These are phyloP conservation scores for Talaromyces pinophilus DNA, from an alignment of 2,329 filamentous ascomycete species.

Conservation along the genomic window DNA sequence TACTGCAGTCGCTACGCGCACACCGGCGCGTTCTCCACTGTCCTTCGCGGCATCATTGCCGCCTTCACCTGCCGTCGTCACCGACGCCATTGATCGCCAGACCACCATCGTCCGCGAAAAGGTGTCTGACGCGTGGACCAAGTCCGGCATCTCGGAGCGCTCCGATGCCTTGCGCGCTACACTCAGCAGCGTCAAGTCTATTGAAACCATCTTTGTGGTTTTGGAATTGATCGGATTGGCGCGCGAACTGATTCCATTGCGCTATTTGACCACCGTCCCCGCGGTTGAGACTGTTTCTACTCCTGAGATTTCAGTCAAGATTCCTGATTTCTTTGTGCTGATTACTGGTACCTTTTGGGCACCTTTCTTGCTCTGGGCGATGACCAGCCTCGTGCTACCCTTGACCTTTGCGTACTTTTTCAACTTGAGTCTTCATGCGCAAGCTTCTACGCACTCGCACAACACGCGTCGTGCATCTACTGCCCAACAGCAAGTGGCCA, in stretches of 20 bases:
- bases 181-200: conserved; percentile 67
- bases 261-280: conserved; percentile 72
- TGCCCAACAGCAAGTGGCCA: conserved; percentile 29
- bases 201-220: conserved; percentile 67
- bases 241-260: conserved; percentile 68
- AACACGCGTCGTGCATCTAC: conserved; percentile 31
- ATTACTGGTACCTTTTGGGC: conserved; percentile 81
- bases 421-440: conserved; percentile 69
- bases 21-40: conserved; percentile 45
- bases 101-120: conserved; percentile 41
- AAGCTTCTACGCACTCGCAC: conserved; percentile 27
- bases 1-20: conserved; percentile 46
- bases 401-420: conserved; percentile 80
- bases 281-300: conserved; percentile 59
- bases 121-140: conserved; percentile 38
- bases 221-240: conserved; percentile 73
- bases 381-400: conserved; percentile 72
- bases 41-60: conserved; percentile 68
- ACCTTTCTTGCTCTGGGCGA: conserved; percentile 72
- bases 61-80: conserved; percentile 76
- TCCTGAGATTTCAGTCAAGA: conserved; percentile 61
- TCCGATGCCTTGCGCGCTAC: conserved; percentile 66
- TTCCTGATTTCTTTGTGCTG: conserved; percentile 80
- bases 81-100: conserved; percentile 71
- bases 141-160: conserved; percentile 44